Percentiles rank a stretch among this genome's conserved stretches.
Conservation (phyloP, 768 basidiomycete species). For the Pholiota microspora region DNA sequence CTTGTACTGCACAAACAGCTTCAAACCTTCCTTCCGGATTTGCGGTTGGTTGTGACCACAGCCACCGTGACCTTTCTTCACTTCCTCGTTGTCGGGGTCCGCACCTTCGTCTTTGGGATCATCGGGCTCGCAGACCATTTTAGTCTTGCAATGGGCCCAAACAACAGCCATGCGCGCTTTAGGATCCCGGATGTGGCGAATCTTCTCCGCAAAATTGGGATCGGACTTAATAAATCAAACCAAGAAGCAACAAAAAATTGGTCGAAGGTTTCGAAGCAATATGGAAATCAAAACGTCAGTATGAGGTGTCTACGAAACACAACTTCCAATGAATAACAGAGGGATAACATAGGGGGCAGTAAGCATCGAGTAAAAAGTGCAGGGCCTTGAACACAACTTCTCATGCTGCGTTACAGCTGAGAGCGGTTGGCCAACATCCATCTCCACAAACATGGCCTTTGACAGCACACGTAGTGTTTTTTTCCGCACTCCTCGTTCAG, state of each 20-base stretch:
- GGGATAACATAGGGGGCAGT: conserved; percentile 59
- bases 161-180: conserved; percentile 86
- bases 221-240: conserved; percentile 63
- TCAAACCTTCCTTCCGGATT: conserved; percentile 92
- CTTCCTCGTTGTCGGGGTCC: conserved; percentile 64
- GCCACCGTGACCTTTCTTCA: conserved; percentile 93
- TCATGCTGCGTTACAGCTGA: conserved; percentile 71
- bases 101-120: conserved; percentile 84
- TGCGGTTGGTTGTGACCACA: conserved; percentile 91
- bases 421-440: conserved; percentile 51
- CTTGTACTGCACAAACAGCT: conserved; percentile 94
- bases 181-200: conserved; percentile 82
- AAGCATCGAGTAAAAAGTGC: conserved; percentile 62
- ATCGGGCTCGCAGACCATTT: conserved; percentile 86
- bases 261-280: conserved; percentile 17
- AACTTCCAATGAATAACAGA: conserved; percentile 25
- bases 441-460: conserved; percentile 33
- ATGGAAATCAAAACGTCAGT: conserved; percentile 68
- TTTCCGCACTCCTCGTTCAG: conserved; percentile 93
- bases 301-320: conserved; percentile 39
- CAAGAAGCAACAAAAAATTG: conserved; percentile 6
- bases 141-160: conserved; percentile 85
- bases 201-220: conserved; percentile 80
- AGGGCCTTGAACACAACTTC: conserved; percentile 52
- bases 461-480: conserved; percentile 34